Base-by-base conservation (phyloP, 495 filamentous ascomycete species). In the Chlorociboria aeruginascens region DNA sequence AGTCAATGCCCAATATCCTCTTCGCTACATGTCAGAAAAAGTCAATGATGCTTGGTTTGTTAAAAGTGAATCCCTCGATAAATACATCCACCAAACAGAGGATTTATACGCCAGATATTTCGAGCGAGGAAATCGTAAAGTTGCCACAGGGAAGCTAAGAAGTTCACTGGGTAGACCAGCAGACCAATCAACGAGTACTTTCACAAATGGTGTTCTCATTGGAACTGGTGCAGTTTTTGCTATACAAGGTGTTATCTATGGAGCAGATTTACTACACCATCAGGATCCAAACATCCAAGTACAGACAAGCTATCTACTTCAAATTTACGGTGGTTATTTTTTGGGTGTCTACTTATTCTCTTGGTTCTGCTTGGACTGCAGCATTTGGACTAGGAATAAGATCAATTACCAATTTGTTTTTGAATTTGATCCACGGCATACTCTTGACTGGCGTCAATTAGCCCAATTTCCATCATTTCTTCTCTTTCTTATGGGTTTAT, bases 371-470 rank as follows among this genome's bases (percentile, higher is more conserved):
- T 40, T 95, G 31, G 83, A 84, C 56, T 90, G 87, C 59, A 74
- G 80, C 45, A 66, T 94, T 40, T 97, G 88, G 86, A 76, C 79
- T 3, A 68, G 65, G 36, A 77, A 82, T 51, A 90, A 87, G 63
- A 86, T 98, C 58, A 98, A 98, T 59, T 95, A 95, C 63, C 74
- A 79, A 30, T 98, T 98, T 66, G 84, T 97, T 57, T 97, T 98
- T 60, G 92, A 98, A 63, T 93, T 92, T 58, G 88, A 96, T 67
- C 78, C 79, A 38, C 74, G 89, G 54, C 76, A 92, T 65, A 75
- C 80, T 40, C 65, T 97, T 33, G 84, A 96, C 59, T 96, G 89
- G 85, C 81, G 84, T 59, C 82, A 95, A 58, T 70, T 96, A 35
- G 69, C 81, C n/a, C 85, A 88, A 73, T 74, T 95, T 40, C 86